Percentiles rank a stretch among this genome's conserved stretches.
Evolutionary conservation across 345 rosid species (phyloP).

Genomic region (Rubroshorea leprosula): DNA sequence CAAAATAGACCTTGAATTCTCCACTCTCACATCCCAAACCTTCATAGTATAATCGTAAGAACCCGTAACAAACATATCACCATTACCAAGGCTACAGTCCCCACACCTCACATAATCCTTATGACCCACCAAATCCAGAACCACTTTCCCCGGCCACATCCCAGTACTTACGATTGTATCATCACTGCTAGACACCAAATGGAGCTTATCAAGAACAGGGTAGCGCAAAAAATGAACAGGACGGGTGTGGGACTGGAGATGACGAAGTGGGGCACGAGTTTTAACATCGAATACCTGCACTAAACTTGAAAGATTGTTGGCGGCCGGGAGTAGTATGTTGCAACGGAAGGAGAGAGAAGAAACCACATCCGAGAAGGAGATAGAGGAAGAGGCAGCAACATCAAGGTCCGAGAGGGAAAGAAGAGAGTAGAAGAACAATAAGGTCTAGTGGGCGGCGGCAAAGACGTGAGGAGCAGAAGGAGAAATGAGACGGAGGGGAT

Average conservation of each 20-base stretch:
- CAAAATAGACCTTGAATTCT: conserved; percentile 37
- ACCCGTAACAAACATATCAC: conserved; percentile 68
- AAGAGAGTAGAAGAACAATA: conserved; percentile 56
- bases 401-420: conserved; percentile 26
- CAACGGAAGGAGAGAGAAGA: conserved; percentile 73
- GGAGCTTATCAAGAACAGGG: conserved; percentile 76
- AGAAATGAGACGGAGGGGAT: conserved; percentile 55
- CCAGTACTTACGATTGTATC: conserved; percentile 96
- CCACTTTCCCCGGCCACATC: conserved; percentile 69
- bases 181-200: conserved; percentile 84
- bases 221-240: conserved; percentile 78
- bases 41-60: conserved; percentile 90
- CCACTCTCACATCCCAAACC: conserved; percentile 85
- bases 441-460: conserved; percentile 55
- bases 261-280: conserved; percentile 69
- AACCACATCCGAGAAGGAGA: conserved; percentile 71
- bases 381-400: conserved; percentile 28
- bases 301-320: conserved; percentile 72
- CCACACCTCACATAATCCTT: conserved; percentile 91
- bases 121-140: conserved; percentile 62
- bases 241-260: conserved; percentile 69
- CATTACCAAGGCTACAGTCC: conserved; percentile 67
- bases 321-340: conserved; percentile 79
- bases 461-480: conserved; percentile 43
- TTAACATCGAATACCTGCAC: conserved; percentile 73